Percentiles rank a stretch among this genome's conserved stretches.
Conservation (phyloP, 129 eudicot genomes). For the Centaurea solstitialis region DNA sequence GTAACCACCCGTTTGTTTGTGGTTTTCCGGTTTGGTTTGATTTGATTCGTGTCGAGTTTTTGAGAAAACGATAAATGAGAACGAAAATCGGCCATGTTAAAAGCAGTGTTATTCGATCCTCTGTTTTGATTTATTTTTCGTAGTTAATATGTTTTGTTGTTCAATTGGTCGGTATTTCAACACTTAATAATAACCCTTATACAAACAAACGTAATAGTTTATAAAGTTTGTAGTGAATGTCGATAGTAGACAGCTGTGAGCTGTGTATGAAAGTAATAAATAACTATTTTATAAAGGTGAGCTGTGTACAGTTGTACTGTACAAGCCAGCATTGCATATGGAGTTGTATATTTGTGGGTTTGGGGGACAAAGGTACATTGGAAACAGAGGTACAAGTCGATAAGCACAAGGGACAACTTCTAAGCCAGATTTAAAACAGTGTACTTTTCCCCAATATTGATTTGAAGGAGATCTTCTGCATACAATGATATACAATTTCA, state of each 20-base stretch:
- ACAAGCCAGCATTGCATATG: neutral
- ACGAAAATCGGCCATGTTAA: neutral
- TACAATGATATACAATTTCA: neutral
- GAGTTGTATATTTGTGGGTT: neutral
- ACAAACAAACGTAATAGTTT: no score
- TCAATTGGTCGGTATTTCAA: no score
- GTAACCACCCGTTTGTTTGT: neutral
- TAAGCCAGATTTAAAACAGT: neutral
- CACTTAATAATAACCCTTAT: no score
- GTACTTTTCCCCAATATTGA: constrained; percentile 20
- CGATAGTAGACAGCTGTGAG: no score
- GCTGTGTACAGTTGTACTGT: neutral
- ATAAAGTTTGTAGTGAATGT: no score
- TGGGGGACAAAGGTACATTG: constrained; percentile 3
- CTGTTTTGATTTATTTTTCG: no score
- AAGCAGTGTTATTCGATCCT: no score
- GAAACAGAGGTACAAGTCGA: constrained; percentile 18
- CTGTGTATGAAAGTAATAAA: no score
- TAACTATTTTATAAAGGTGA: no score
- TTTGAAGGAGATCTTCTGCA: constrained; percentile 22
- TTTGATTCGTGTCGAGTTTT: neutral
- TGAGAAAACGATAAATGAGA: neutral
- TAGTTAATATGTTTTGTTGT: no score
- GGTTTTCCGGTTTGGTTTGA: constrained; percentile 11
- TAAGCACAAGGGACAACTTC: neutral